Evolutionary conservation across 306 rosid species (phyloP), one percentile per base, ranked within the genome.

Genomic region (Trichosanthes cucumerina): DNA sequence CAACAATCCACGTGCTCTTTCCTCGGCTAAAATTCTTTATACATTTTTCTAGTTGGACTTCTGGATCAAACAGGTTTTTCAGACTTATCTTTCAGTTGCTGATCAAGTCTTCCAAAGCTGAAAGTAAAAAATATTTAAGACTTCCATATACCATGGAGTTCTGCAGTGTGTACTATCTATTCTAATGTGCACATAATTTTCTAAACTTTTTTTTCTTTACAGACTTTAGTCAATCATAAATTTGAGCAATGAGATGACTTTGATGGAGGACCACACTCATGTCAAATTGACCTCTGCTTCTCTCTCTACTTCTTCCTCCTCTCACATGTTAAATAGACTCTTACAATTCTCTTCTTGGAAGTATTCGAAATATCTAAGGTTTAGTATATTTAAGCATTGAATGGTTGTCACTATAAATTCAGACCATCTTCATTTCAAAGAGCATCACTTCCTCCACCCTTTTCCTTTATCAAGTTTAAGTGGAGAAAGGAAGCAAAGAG

Each of bases 211-310:
- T 2, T 11, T 11, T 4, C n/a, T 21, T 41, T 64, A 18, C 50
- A 46, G 13, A 23, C 13, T 23, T 71, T 31, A 31, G 24, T 71
- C 76, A 72, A 72, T 72, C 57, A 47, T 72, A 72, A 38, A 24
- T 16, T 72, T 43, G 12, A 12, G 76, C 18, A 21, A 41, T 5
- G 11, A 44, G n/a, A 69, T 69, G 76, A 69, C n/a, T 69, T 72
- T 72, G 77, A 72, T 23, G n/a, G 77, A 71, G 57, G 77, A 47
- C 77, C 77, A 72, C 77, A 72, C 39, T 72, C 10, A 72, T 72
- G 23, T 44, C 41, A 71, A 71, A 46, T 71, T 57, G 58, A 46
- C 58, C 58, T 71, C 44, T 64, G 70, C 70, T 63, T 64, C 72
- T 64, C 65, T 58, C 65, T 24, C 75, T 39, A 33, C 7, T 36